Conservation (phyloP, 2,329 filamentous ascomycete species). For the Domatiomyces globalis region DNA sequence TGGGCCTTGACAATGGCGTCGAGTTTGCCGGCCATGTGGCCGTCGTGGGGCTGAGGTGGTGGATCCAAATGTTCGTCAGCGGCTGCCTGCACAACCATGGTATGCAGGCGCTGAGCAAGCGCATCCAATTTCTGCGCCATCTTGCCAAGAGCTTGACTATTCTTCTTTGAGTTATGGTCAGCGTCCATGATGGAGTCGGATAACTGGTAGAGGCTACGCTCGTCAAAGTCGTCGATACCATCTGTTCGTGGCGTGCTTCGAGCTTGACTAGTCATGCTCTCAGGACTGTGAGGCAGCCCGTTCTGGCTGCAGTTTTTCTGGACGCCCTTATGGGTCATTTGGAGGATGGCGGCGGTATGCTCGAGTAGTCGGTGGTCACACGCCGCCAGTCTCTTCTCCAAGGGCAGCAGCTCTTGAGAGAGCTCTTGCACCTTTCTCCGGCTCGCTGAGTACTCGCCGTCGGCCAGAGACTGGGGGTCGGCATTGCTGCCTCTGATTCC, state of each 20-base stretch:
- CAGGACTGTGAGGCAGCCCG: slow-evolving; percentile 54
- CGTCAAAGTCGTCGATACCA: slow-evolving; percentile 57
- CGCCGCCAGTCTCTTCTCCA: slow-evolving; percentile 63
- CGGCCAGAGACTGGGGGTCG: slow-evolving; percentile 40
- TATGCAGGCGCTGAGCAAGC: slow-evolving; percentile 52
- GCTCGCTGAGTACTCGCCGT: slow-evolving; percentile 59
- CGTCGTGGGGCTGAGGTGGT: slow-evolving; percentile 23
- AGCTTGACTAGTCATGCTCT: slow-evolving; percentile 42
- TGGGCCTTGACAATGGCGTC: slow-evolving; percentile 32
- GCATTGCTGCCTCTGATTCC: slow-evolving; percentile 25
- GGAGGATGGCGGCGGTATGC: slow-evolving; percentile 84
- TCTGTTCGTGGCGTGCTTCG: slow-evolving; percentile 39
- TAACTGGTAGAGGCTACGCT: slow-evolving; percentile 57
- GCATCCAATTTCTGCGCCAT: slow-evolving; percentile 42
- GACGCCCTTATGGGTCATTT: slow-evolving; percentile 72
- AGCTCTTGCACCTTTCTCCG: slow-evolving; percentile 76
- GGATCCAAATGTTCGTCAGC: slow-evolving; percentile 25
- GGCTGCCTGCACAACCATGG: slow-evolving; percentile 44
- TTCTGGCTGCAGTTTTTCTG: slow-evolving; percentile 38
- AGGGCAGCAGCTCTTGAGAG: slow-evolving; percentile 60
- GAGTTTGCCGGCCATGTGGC: slow-evolving; percentile 7
- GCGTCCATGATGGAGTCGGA: slow-evolving; percentile 49
- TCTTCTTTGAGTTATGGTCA: slow-evolving; percentile 16
- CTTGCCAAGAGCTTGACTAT: slow-evolving; percentile 12
- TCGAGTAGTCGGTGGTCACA: slow-evolving; percentile 64